Evolutionary conservation across 164 flowering plant genomes (phyloP), one percentile per base, ranked within the genome.

Genomic region (Berberis vulgaris): DNA sequence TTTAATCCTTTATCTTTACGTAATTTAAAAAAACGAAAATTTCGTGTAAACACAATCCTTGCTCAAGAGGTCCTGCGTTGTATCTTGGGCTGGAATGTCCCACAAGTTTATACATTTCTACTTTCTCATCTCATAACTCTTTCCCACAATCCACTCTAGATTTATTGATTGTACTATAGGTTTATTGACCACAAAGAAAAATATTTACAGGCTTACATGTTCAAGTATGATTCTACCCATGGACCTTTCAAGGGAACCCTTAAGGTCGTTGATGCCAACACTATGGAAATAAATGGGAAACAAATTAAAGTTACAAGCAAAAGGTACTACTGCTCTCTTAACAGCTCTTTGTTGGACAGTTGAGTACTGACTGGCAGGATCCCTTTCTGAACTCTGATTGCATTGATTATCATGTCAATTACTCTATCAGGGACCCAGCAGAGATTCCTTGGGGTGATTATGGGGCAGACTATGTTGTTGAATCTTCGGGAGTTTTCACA

Each of bases 171-270:
- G n/a, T n/a, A n/a, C n/a, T n/a, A n/a, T 47, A 0, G 50, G 1
- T 0, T 7, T 1, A 47, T 6, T 47, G 7, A 47, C 0, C 10
- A 47, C 2, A 47, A 47, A 47, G 10, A 47, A 6, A 11, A 6
- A 3, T 47, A 47, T 47, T 54, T 74, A 12, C 77, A 95, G 99
- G 97, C 99, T 67, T 95, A 91, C 84, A 95, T 95, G 99, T 78
- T 95, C 50, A 91, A 91, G 73, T 95, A 86, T 78, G 99, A 95
- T 72, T 95, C 99, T 45, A 95, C 99, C 52, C 97, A 91, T 85
- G 97, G 97, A 64, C 71, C 72, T 56, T 91, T 80, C 75, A 80
- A 81, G 10, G 99, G 97, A 67, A 76, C 85, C 65, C 69, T 95
- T 72, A 79, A 65, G 13, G 90, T 91, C 59, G 49, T 91, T 71